Percentiles rank a stretch among this genome's conserved stretches.
Evolutionary conservation across 306 rosid species (phyloP).

Genomic region (Ceratonia siliqua): DNA sequence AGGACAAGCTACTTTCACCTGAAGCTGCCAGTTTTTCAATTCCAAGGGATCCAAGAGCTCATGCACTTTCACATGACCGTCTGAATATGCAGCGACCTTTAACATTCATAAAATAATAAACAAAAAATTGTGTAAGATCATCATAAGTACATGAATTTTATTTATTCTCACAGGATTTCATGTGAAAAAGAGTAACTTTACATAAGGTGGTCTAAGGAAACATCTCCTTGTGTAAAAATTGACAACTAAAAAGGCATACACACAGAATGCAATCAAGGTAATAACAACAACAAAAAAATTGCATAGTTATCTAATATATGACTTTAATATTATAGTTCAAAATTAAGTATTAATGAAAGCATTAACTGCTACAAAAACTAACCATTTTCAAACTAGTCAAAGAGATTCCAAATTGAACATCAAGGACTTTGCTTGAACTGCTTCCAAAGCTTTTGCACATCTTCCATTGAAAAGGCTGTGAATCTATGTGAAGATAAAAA

Average conservation of each 20-base stretch:
- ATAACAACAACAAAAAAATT: not conserved
- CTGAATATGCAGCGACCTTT: constrained; percentile 80
- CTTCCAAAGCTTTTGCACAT: constrained; percentile 65
- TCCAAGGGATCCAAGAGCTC: constrained; percentile 85
- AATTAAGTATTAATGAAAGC: constrained; percentile 6
- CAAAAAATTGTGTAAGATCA: not conserved
- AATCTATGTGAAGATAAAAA: constrained; percentile 45
- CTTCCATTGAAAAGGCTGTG: constrained; percentile 82
- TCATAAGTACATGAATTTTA: not conserved
- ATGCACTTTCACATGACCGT: constrained; percentile 67
- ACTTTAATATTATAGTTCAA: not conserved
- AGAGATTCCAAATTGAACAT: constrained; percentile 75
- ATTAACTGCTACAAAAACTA: constrained; percentile 22
- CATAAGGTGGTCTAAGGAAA: not conserved
- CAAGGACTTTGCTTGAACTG: constrained; percentile 64
- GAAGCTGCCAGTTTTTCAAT: constrained; percentile 85
- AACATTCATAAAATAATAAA: constrained; percentile 25
- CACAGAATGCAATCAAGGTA: not conserved
- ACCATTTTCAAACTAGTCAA: constrained; percentile 76
- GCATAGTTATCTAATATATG: not conserved
- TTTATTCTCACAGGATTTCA: constrained; percentile 19
- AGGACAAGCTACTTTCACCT: constrained; percentile 53
- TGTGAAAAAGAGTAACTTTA: not conserved
- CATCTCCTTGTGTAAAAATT: not conserved
- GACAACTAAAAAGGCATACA: not conserved